Evolutionary conservation across 129 eudicot genomes (phyloP), one percentile per base, ranked within the genome.

Genomic region (Dittrichia graveolens): DNA sequence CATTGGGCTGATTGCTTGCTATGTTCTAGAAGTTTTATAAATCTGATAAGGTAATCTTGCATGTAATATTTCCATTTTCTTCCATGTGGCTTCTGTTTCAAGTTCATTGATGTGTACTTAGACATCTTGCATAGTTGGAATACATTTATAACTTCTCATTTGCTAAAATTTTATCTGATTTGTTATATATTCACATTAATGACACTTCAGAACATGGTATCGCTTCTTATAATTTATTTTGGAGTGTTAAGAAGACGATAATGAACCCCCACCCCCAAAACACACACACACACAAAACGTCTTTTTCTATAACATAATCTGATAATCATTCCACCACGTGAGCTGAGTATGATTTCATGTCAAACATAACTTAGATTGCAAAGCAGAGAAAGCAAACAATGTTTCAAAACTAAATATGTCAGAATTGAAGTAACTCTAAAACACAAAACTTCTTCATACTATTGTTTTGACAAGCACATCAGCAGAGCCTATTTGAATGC

Each of bases 141-240:
- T 6, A 13, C 7, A 47, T 7, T 67, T 48, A 34, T 48, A 67
- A 34, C 60, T 48, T 67, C 59, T 35, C 46, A 7, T 34, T 18
- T 18, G 49, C 11, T 34, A 67, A 67, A 48, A 12, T 6, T 47
- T 47, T 56, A 56, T 56, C 54, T 65, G 57, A 46, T 47, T 66
- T 31, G 57, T 65, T 39, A 8, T 9, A 5, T 6, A 67, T 5
- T 50, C 55, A 15, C 9, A 67, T 35, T 35, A 48, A 14, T 34
- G 60, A 67, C 46, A 49, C 44, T 67, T 66, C 31, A 47, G 24
- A 31, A 14, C 13, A 66, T 47, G 53, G 31, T 47, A 65, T 8
- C 13, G 46, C 9, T n/a, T 37, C 47, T 47, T 24, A 57, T 57
- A 66, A 46, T 46, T 46, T 13, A 66, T 5, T 24, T 66, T 46